These are phyloP conservation scores for Xylaria cubensis DNA, from an alignment of 495 filamentous ascomycete genomes.

Conservation along the genomic window DNA sequence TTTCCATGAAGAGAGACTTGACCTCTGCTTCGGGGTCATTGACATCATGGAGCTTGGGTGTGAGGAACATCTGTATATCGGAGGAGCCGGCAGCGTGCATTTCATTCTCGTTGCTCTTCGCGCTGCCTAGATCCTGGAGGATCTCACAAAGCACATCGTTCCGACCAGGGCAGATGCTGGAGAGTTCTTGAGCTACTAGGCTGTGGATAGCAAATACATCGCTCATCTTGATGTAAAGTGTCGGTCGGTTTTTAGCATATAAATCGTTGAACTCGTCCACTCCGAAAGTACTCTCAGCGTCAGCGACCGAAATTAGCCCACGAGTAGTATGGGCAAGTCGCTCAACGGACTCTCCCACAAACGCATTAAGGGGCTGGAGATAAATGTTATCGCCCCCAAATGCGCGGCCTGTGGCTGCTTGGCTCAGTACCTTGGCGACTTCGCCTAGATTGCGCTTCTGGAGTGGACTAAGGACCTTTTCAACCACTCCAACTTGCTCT, in stretches of 20 bases:
- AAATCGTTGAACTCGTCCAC: conserved; percentile 99
- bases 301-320: conserved; percentile 79
- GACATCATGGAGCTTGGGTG: conserved; percentile 86
- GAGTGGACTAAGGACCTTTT: conserved; percentile 83
- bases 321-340: conserved; percentile 75
- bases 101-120: conserved; percentile 93
- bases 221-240: conserved; percentile 96
- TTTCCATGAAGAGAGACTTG: conserved; percentile 95
- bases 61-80: conserved; percentile 90
- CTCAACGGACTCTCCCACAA: conserved; percentile 84
- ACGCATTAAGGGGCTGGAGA: conserved; percentile 90
- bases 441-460: conserved; percentile 93
- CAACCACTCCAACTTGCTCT: conserved; percentile 87
- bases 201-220: conserved; percentile 97
- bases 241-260: conserved; percentile 93
- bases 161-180: conserved; percentile 73
- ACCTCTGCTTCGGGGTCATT: conserved; percentile 93
- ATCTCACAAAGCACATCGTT: conserved; percentile 93
- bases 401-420: conserved; percentile 81
- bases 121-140: conserved; percentile 89
- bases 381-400: conserved; percentile 96
- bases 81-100: conserved; percentile 84
- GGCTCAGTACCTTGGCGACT: conserved; percentile 87
- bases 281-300: conserved; percentile 89
- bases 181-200: conserved; percentile 79